Evolutionary conservation across 495 filamentous ascomycete genomes (phyloP), one percentile per base, ranked within the genome.

Genomic region (Cenococcum geophilum): DNA sequence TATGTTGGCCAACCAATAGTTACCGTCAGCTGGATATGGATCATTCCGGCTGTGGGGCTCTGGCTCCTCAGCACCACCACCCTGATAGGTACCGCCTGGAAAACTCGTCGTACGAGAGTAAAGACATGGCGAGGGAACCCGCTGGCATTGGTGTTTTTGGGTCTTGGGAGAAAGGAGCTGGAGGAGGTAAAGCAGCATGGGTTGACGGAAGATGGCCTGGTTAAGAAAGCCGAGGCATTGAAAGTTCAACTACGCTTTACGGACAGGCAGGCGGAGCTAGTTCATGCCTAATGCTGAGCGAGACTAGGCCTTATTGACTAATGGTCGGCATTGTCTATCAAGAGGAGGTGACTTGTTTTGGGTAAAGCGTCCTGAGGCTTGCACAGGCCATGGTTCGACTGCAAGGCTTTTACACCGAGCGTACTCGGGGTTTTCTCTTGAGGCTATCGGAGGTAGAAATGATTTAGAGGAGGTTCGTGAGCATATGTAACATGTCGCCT

Each of bases 151-250:
- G 49, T 53, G 4, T 53, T 53, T 14, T 16, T 53, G n/a, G 49
- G 49, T n/a, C 49, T 53, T 16, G n/a, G 49, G 2, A 4, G 21
- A 14, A 14, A 53, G 21, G 49, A 53, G 49, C 14, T 23, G 49
- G 49, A 53, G 49, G 18, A 23, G 21, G 49, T 53, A 12, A 53
- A 53, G 4, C 14, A 16, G 27, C 4, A 53, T 53, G 49, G 14
- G 14, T 53, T 53, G 49, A 53, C n/a, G n/a, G 49, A 53, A 53
- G 49, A 21, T 12, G 49, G 49, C 11, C 27, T 21, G n/a, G 12
- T 12, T 2, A 53, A 21, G 49, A 53, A 21, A 23, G 49, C 49
- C 14, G 18, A 51, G 48, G 48, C 11, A 6, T 34, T 53, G 3
- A 16, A 34, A 53, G 49, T 53, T 6, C 21, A 53, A 34, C 27